Evolutionary conservation across 371 early-diverging fungal genomes (phyloP).

Genomic region (Rhizomucor pusillus): DNA sequence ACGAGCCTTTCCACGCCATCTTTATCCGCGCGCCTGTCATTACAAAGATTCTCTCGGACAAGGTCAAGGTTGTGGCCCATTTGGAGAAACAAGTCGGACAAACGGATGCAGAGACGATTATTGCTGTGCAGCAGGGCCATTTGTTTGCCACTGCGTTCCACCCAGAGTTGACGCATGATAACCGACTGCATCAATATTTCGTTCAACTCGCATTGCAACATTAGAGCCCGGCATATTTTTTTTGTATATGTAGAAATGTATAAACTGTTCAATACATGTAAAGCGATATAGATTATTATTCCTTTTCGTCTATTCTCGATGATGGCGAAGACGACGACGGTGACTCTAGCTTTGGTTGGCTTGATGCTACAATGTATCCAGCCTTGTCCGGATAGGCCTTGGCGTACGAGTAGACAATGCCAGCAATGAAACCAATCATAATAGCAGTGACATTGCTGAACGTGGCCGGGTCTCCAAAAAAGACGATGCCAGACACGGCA

Average conservation of each 20-base stretch:
- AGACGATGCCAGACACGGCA: slow-evolving; percentile 94
- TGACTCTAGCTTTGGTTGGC: background rate
- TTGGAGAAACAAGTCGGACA: slow-evolving; percentile 45
- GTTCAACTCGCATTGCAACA: slow-evolving; percentile 44
- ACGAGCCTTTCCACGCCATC: slow-evolving; percentile 69
- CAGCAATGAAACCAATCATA: slow-evolving; percentile 77
- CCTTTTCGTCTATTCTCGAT: no score
- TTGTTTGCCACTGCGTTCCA: slow-evolving; percentile 94
- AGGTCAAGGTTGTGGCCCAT: slow-evolving; percentile 69
- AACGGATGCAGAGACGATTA: slow-evolving; percentile 62
- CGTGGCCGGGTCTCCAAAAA: slow-evolving; percentile 87
- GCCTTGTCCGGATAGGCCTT: slow-evolving; percentile 31
- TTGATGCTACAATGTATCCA: background rate
- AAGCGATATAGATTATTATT: no score
- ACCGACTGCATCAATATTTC: slow-evolving; percentile 87
- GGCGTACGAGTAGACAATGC: slow-evolving; percentile 83
- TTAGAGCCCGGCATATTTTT: slow-evolving; percentile 5
- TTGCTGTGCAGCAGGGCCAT: slow-evolving; percentile 86
- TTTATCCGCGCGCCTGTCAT: slow-evolving; percentile 97
- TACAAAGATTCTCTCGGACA: slow-evolving; percentile 58
- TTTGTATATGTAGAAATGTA: background rate
- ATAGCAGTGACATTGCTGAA: slow-evolving; percentile 80
- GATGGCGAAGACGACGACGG: no score
- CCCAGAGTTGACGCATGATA: slow-evolving; percentile 88
- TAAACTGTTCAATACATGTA: background rate